Conservation (phyloP, 805 yeast species). For the Scheffersomyces spartinae region DNA sequence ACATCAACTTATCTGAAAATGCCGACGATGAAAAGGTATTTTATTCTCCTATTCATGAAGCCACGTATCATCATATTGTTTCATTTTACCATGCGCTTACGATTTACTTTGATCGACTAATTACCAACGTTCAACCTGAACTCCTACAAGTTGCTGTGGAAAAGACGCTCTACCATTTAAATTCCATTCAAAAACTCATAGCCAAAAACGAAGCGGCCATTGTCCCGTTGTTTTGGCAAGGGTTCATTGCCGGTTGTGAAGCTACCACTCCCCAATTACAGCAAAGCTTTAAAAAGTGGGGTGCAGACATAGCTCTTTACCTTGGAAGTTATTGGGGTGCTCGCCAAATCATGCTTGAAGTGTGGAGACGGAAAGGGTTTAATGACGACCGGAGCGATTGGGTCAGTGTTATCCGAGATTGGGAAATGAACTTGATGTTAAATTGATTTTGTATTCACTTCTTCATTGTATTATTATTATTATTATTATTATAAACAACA, state of each 20-base stretch:
- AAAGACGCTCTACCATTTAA: conserved; percentile 50
- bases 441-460: too few relatives aligned
- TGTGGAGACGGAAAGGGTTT: conserved; percentile 63
- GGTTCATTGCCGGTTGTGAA: conserved; percentile 80
- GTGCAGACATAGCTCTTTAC: conserved; percentile 42
- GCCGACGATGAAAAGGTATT: conserved; percentile 17
- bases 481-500: not conserved
- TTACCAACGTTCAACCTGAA: conserved; percentile 41
- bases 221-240: conserved; percentile 80
- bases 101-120: conserved; percentile 60
- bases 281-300: conserved; percentile 63
- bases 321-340: conserved; percentile 80
- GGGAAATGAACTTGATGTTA: conserved; percentile 80
- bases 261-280: conserved; percentile 49
- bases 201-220: conserved; percentile 45
- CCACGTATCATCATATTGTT: conserved; percentile 67
- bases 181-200: conserved; percentile 47
- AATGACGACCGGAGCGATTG: conserved; percentile 54
- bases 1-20: not conserved
- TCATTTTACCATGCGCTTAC: conserved; percentile 65
- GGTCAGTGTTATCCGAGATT: conserved; percentile 69
- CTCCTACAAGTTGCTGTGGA: conserved; percentile 53
- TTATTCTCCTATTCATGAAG: conserved; percentile 49
- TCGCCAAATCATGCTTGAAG: conserved; percentile 74
- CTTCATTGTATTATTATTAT: too few relatives aligned